Conservation (phyloP, 495 filamentous ascomycete genomes). For the Symbiotaphrina buchneri region DNA sequence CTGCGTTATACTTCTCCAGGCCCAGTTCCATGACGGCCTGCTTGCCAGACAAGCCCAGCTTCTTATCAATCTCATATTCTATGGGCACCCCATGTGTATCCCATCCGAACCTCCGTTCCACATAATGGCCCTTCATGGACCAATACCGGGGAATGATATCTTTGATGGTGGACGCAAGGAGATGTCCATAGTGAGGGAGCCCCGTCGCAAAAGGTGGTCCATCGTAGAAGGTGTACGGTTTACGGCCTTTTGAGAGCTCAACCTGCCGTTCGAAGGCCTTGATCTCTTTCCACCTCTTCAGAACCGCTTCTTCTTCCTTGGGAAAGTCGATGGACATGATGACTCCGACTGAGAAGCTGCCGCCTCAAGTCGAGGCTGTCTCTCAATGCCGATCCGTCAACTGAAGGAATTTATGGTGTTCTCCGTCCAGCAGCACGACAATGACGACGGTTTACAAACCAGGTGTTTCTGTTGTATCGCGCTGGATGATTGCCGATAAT, state of each 20-base stretch:
- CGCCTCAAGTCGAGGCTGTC: no score
- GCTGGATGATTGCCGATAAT: no score
- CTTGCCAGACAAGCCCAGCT: constrained; percentile 70
- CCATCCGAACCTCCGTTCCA: constrained; percentile 51
- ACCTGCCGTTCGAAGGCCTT: constrained; percentile 65
- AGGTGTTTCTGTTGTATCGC: no score
- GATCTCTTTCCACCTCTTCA: constrained; percentile 72
- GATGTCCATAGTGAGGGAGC: constrained; percentile 86
- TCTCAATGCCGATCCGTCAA: no score
- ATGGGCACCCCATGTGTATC: constrained; percentile 94
- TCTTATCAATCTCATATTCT: constrained; percentile 98
- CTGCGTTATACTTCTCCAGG: constrained; percentile 76
- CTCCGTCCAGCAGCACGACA: no score
- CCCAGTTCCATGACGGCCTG: constrained; percentile 76
- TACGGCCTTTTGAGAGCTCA: constrained; percentile 45
- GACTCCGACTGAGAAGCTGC: constrained; percentile 1
- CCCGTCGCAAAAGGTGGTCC: constrained; percentile 50
- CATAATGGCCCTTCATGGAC: constrained; percentile 91
- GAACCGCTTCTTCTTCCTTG: constrained; percentile 63
- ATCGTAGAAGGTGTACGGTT: constrained; percentile 70
- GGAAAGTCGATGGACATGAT: constrained; percentile 81
- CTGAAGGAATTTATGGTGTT: no score
- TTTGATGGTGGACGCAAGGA: constrained; percentile 91
- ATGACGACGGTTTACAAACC: no score
- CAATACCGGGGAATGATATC: constrained; percentile 93